Evolutionary conservation across 2,329 filamentous ascomycete genomes (phyloP).

Genomic region (Pseudocercospora crystallina): DNA sequence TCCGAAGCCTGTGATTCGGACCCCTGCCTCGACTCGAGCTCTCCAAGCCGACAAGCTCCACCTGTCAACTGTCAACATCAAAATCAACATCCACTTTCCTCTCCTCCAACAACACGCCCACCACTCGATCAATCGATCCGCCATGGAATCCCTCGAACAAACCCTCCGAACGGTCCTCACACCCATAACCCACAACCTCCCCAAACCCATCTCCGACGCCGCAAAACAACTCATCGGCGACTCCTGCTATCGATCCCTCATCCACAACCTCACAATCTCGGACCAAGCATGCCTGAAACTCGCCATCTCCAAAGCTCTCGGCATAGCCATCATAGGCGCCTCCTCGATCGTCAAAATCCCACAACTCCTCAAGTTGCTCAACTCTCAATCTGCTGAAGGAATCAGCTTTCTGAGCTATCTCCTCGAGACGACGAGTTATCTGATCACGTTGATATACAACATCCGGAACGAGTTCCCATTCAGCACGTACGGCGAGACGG

Average conservation of each 20-base stretch:
- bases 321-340: slow-evolving; percentile 88
- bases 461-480: slow-evolving; percentile 89
- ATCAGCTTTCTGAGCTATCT: slow-evolving; percentile 88
- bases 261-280: slow-evolving; percentile 79
- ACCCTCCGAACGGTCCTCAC: slow-evolving; percentile 44
- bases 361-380: slow-evolving; percentile 88
- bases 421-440: slow-evolving; percentile 83
- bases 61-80: slow-evolving; percentile 4
- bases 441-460: slow-evolving; percentile 92
- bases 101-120: neutral
- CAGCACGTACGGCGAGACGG: slow-evolving; percentile 94
- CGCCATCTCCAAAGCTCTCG: slow-evolving; percentile 86
- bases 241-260: slow-evolving; percentile 80
- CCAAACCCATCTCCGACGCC: slow-evolving; percentile 70
- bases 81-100: neutral
- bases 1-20: too few relatives aligned
- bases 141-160: slow-evolving; percentile 48
- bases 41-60: too few relatives aligned
- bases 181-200: slow-evolving; percentile 53
- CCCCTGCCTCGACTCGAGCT: too few relatives aligned
- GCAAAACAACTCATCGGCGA: slow-evolving; percentile 76
- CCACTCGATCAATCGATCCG: slow-evolving; percentile 12
- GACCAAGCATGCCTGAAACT: slow-evolving; percentile 81
- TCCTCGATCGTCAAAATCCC: slow-evolving; percentile 93
- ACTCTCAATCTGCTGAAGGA: slow-evolving; percentile 76